Evolutionary conservation across 805 yeast genomes (phyloP), one percentile per base, ranked within the genome.

Genomic region (Metschnikowia baotianmanensis): DNA sequence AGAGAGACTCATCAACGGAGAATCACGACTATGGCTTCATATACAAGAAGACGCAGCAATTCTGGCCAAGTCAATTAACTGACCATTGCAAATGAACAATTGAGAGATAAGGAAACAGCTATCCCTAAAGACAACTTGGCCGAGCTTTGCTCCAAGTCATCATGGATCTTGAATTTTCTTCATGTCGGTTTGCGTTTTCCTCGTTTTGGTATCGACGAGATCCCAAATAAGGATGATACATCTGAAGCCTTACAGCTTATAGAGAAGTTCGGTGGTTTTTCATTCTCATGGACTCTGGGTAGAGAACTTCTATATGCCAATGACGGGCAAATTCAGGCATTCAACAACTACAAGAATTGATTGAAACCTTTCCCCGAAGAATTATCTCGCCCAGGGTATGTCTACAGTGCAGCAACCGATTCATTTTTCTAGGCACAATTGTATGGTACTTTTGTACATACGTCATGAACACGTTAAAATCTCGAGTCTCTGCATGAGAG

Each of bases 121-220:
- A 45, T 72, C 18, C 53, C 61, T 2, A 67, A 68, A 42, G 71
- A 65, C 5, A 82, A 77, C 25, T 56, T 78, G 10, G 57, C 76
- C 1, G 76, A 74, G 36, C 51, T 79, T 7, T 82, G 89, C 52
- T 82, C 81, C 63, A 78, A 76, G 50, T 68, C 84, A 0, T 68
- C 78, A 3, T 82, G 84, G 77, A 63, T 81, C 13, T 59, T 78
- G 21, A 74, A 71, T 48, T 68, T 82, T 16, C 59, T 80, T 22
- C 85, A 80, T 51, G 63, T 76, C 22, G 85, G 85, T 0, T 59
- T 80, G 13, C 83, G 83, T 1, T 76, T 80, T 52, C 79, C 82
- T 11, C 57, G 78, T 36, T 66, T 68, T 46, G 78, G 75, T 0
- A 65, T 69, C 18, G 77, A 71, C 46, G 55, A 61, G 42, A 45